Percentiles rank a stretch among this genome's conserved stretches.
Conservation (phyloP, 495 filamentous ascomycete species). For the Friedmanniomyces simplex region DNA sequence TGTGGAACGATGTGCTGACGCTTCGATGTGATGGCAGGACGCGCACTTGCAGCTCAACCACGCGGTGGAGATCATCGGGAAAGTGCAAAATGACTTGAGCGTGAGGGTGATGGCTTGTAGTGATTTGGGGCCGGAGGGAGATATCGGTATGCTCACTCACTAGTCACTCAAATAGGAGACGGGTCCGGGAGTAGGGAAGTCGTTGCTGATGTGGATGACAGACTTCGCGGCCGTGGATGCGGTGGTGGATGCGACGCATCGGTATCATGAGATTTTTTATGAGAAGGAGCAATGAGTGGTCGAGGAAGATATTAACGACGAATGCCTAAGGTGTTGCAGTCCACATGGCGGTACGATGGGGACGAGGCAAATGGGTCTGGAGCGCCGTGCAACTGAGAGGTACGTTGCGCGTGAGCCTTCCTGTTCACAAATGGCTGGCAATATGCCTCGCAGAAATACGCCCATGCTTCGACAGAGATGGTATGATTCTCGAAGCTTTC, state of each 20-base stretch:
- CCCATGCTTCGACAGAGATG: too few species aligned
- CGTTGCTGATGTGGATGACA: conserved; percentile 27
- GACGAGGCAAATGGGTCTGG: not conserved
- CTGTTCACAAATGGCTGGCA: too few species aligned
- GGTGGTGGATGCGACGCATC: conserved; percentile 82
- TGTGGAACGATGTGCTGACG: not conserved
- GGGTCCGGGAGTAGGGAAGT: not conserved
- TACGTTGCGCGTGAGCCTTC: too few species aligned
- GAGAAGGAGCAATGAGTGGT: conserved; percentile 30
- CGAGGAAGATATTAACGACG: not conserved
- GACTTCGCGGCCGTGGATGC: conserved; percentile 72
- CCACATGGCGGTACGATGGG: not conserved
- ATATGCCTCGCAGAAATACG: too few species aligned
- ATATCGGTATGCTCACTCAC: conserved; percentile 37
- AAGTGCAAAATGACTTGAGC: conserved; percentile 70
- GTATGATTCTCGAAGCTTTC: too few species aligned
- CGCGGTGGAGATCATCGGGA: conserved; percentile 81
- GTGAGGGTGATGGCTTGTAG: conserved; percentile 63
- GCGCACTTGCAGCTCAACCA: conserved; percentile 67
- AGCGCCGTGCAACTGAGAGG: too few species aligned
- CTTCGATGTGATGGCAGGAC: conserved; percentile 40
- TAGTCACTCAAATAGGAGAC: not conserved
- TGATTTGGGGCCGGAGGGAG: conserved; percentile 67
- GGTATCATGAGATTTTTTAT: conserved; percentile 71
- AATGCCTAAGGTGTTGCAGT: not conserved